Percentiles rank a stretch among this genome's conserved stretches.
Evolutionary conservation across 1,139 yeast genomes (phyloP).

Genomic region (Pneumocystis murina): DNA sequence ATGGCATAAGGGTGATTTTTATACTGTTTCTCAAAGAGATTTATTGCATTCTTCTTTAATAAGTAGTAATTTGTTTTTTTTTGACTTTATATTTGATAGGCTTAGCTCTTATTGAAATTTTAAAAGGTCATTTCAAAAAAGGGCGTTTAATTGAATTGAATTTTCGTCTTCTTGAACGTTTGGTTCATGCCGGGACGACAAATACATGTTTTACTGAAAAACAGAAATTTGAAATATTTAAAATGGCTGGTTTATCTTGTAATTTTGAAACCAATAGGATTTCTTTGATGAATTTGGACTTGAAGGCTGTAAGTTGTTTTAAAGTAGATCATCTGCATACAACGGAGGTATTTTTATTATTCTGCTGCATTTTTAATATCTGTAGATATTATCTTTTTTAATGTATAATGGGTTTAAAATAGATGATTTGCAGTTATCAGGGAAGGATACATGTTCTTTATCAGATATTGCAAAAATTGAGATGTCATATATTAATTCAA

Average conservation of each 20-base stretch:
- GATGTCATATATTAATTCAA: not conserved
- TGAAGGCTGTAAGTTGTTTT: not conserved
- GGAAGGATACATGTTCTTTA: not conserved
- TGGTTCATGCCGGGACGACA: not conserved
- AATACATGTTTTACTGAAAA: slow-evolving; percentile 1
- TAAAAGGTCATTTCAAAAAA: not conserved
- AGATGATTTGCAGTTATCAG: not conserved
- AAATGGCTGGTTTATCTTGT: not conserved
- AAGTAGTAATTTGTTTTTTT: not conserved
- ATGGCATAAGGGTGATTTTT: slow-evolving; percentile 1
- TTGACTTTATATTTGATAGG: not conserved
- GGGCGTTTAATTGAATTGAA: not conserved
- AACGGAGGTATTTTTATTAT: not conserved
- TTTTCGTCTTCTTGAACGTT: slow-evolving; percentile 1
- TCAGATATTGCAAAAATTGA: not conserved
- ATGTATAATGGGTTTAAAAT: not conserved
- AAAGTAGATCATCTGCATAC: not conserved
- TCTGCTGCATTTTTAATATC: not conserved
- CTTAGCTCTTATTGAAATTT: not conserved
- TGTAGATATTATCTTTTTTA: not conserved
- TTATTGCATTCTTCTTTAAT: not conserved
- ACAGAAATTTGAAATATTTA: slow-evolving; percentile 1
- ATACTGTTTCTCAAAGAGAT: not conserved
- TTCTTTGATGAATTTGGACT: not conserved
- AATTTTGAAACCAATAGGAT: not conserved